These are phyloP conservation scores for Aechmea fasciata DNA, from an alignment of 176 grass and related monocot species.

Conservation along the genomic window DNA sequence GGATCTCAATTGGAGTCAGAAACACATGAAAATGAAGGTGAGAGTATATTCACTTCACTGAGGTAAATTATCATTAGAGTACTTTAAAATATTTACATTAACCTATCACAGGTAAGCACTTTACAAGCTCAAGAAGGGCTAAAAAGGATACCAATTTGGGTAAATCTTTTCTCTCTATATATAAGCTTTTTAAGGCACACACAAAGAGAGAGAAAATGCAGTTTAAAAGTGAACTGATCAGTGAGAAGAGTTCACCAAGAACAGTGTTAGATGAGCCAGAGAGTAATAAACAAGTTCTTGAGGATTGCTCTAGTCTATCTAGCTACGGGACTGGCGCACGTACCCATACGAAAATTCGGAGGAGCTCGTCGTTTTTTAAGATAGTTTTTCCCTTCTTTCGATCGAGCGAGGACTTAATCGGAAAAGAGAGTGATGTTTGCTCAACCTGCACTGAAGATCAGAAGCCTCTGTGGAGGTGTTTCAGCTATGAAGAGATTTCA, in stretches of 20 bases:
- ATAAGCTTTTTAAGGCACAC: constrained; percentile 57
- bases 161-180: constrained; percentile 35
- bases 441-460: constrained; percentile 41
- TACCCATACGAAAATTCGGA: constrained; percentile 51
- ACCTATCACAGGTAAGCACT: constrained; percentile 25
- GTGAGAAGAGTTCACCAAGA: constrained; percentile 67
- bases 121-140: constrained; percentile 50
- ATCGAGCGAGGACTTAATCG: constrained; percentile 26
- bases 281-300: constrained; percentile 28
- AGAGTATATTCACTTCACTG: not conserved
- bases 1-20: constrained; percentile 18
- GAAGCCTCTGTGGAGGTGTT: constrained; percentile 72
- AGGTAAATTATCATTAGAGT: not conserved
- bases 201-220: constrained; percentile 35
- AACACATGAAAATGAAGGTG: constrained; percentile 61
- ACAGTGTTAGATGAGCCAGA: constrained; percentile 58
- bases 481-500: constrained; percentile 66
- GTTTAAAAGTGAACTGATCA: constrained; percentile 17
- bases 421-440: constrained; percentile 34
- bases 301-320: constrained; percentile 56
- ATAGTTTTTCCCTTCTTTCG: constrained; percentile 53
- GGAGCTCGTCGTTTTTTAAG: constrained; percentile 57
- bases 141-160: constrained; percentile 15
- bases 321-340: constrained; percentile 34
- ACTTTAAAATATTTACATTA: not conserved